Evolutionary conservation across 768 basidiomycete species (phyloP), one percentile per base, ranked within the genome.

Genomic region (Suillus subalutaceus): DNA sequence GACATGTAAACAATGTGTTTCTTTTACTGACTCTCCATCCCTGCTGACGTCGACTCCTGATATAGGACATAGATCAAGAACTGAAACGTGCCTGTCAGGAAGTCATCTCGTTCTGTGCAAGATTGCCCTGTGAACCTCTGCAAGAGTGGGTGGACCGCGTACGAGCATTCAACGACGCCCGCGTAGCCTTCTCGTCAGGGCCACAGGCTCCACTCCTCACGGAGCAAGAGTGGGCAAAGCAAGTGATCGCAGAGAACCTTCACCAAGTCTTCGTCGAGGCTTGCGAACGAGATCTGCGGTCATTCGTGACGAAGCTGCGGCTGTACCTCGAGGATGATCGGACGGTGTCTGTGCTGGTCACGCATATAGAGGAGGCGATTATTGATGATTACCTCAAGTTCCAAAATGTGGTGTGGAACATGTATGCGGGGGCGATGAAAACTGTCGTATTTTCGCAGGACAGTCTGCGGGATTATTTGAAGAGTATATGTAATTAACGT

Each of bases 81-180:
- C 86, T 98, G 37, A 93, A 94, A 72, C 82, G 82, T 20, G 90
- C 89, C 0, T 99, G 96, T 78, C 94, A 97, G 79, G 87, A 88
- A 48, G 84, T 94, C 44, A 97, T 99, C 65, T 77, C 82, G 4
- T 77, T 85, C 16, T 89, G 89, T 67, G 83, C 88, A 9, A 78
- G 82, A 46, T 75, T 81, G 0, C 83, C 92, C 32, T 88, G 88
- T 50, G 79, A 80, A 4, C 85, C 90, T 0, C 75, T 96, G 20
- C 86, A 82, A 40, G 72, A 80, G 23, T 96, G 93, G 88, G 78
- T 88, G 1, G 84, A 87, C 35, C 81, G 82, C 52, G 83, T 87
- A 53, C 77, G 77, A 7, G 71, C 77, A 1, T 79, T 77, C 63
- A 77, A 69, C 57, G 52, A 66, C 16, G 70, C 78, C 10, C 77